A percentile compares a stretch with the other conserved stretches of the same genome.
These are phyloP conservation scores for Aphanomyces euteiches DNA, from an alignment of 352 stramenopile genomes.

Conservation along the genomic window DNA sequence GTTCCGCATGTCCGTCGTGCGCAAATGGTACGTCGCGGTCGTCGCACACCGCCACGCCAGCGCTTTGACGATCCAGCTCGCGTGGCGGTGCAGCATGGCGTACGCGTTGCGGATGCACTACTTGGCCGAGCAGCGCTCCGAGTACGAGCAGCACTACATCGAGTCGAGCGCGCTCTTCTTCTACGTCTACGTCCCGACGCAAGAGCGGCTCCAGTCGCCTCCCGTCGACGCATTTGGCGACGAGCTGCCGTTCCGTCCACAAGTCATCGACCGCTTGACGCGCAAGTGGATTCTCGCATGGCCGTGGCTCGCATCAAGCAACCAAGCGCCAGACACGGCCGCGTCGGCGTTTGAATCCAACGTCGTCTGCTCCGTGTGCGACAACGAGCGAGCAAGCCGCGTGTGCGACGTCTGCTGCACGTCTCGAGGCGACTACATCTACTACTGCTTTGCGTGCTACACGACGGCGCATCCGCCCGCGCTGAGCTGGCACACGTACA, in stretches of 20 bases:
- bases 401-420: constrained; percentile 70
- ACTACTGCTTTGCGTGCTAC: constrained; percentile 75
- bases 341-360: constrained; percentile 16
- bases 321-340: constrained; percentile 22
- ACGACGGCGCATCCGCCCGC: constrained; percentile 38
- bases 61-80: constrained; percentile 54
- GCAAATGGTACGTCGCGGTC: constrained; percentile 50
- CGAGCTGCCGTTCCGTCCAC: constrained; percentile 56
- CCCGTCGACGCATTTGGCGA: constrained; percentile 50
- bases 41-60: constrained; percentile 38
- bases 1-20: constrained; percentile 56
- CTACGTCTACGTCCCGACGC: constrained; percentile 62
- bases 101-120: constrained; percentile 42
- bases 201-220: constrained; percentile 57
- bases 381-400: constrained; percentile 51
- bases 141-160: constrained; percentile 68
- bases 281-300: constrained; percentile 68
- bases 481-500: constrained; percentile 61
- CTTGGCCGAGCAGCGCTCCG: constrained; percentile 55
- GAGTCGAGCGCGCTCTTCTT: constrained; percentile 51
- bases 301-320: constrained; percentile 43
- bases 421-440: constrained; percentile 54
- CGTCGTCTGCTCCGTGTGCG: constrained; percentile 51
- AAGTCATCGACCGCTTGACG: constrained; percentile 69
- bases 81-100: constrained; percentile 45